Evolutionary conservation across 441 rosid genomes (phyloP).

Genomic region (Rhodomyrtus psidioides): DNA sequence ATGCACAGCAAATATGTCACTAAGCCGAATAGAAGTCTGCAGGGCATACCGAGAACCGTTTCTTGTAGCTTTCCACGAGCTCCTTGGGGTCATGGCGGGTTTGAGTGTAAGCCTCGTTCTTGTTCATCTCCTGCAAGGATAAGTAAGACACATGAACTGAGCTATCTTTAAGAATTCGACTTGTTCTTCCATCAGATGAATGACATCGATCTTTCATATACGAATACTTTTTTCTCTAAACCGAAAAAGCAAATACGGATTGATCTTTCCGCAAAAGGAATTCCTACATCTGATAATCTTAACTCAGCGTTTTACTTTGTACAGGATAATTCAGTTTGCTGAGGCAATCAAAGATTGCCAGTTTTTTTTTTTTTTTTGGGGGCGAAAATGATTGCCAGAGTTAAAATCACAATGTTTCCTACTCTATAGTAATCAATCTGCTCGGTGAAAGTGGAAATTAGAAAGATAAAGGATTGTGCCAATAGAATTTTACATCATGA

Average conservation of each 20-base stretch:
- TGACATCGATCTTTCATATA: background rate
- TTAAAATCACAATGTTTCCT: background rate
- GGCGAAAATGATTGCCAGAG: too few species aligned
- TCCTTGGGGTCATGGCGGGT: conserved; percentile 52
- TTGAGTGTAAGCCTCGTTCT: conserved; percentile 52
- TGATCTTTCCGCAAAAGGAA: background rate
- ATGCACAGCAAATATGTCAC: background rate
- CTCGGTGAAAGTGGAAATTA: background rate
- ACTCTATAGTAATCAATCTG: background rate
- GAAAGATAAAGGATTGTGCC: background rate
- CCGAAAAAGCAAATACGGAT: background rate
- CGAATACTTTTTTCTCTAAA: background rate
- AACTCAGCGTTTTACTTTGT: background rate
- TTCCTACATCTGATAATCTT: background rate
- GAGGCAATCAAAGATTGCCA: background rate
- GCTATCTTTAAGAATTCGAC: background rate
- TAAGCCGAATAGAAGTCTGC: background rate
- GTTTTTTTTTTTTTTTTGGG: too few species aligned
- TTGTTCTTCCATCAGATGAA: background rate
- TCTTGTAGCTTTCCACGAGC: conserved; percentile 53
- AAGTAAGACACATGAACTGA: too few species aligned
- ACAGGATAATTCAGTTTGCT: background rate
- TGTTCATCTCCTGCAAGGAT: conserved; percentile 49
- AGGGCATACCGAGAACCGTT: conserved; percentile 31
- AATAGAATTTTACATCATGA: background rate